Base-by-base conservation (phyloP, 305 asterid species). In the Nicotiana rustica region DNA sequence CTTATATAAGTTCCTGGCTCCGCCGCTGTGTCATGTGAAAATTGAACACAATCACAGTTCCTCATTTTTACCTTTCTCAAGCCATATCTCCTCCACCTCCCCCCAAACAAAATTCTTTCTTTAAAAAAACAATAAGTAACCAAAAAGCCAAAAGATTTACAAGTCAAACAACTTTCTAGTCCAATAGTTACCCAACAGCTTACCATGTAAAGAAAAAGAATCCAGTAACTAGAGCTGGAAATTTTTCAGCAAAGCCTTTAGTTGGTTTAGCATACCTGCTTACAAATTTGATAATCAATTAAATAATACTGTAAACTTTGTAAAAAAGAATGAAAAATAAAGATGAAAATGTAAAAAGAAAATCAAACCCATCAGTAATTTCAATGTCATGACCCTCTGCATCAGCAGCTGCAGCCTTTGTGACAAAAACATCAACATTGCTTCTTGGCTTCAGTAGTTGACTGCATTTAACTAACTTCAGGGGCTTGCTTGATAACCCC, bases 171-270 rank as follows among this genome's bases (percentile, higher is more conserved):
- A 18, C 33, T 36, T 2, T 59, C 1, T 19, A 18, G 5, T 70
- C 18, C 18, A 1, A 10, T 29, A 7, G 21, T 66, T 44, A 49
- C 13, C 18, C 49, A 60, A 13, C 2, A 52, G 17, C 84, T 87
- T 73, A 90, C 93, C 95, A 92, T 57, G 90, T 85, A 83, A 92
- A 90, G 92, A 92, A 92, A 86, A 92, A 89, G 89, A 91, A 91
- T 73, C 95, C 95, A 71, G 93, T 91, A 71, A 91, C 90, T 47
- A 92, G 87, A 90, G 92, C 92, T 73, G 93, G 93, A 79, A 87
- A 89, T 75, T 87, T 90, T 84, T 89, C 90, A 17, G 86, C 83
- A 83, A 90, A 79, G 73, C 92, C 90, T 87, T 90, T 88, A n/a
- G 82, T 75, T 78, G 91, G 84, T 79, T 85, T 75, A 47, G 60